These are phyloP conservation scores for Colletotrichum liaoningense DNA, from an alignment of 2,329 filamentous ascomycete species.

Conservation along the genomic window DNA sequence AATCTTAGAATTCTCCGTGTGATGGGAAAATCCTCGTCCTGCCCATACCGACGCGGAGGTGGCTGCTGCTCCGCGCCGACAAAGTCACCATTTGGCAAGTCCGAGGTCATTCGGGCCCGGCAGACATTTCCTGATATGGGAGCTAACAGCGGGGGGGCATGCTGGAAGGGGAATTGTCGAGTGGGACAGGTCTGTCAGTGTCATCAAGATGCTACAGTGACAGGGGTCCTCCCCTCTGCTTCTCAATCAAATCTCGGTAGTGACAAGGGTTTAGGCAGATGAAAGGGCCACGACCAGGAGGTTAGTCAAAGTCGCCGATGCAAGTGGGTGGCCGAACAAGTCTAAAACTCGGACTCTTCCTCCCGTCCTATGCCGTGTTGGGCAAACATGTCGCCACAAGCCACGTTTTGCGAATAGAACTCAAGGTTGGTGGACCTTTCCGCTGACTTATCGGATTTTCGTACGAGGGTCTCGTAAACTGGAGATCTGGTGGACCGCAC, in stretches of 20 bases:
- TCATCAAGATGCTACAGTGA: conserved; percentile 13
- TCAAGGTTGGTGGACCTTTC: conserved; percentile 2
- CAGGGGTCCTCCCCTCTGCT: conserved; percentile 7
- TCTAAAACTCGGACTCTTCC: background rate
- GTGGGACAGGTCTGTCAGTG: background rate
- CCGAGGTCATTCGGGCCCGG: background rate
- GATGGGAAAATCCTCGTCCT: background rate
- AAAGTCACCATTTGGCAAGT: background rate
- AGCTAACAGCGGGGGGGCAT: background rate
- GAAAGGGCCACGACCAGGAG: conserved; percentile 9
- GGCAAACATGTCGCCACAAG: background rate
- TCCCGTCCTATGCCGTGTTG: background rate
- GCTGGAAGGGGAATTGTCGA: background rate
- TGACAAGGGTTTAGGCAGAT: conserved; percentile 10
- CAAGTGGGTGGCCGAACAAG: background rate
- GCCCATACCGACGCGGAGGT: background rate
- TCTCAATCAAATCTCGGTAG: background rate
- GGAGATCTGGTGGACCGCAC: background rate
- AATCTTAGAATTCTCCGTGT: conserved; percentile 3
- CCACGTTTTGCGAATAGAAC: background rate
- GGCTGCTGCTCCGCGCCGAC: background rate
- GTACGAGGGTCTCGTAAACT: background rate
- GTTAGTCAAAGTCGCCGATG: background rate
- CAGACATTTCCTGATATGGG: background rate
- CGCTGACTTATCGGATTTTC: background rate